Conservation (phyloP, 768 basidiomycete genomes). For the Russula griseocarnosa region DNA sequence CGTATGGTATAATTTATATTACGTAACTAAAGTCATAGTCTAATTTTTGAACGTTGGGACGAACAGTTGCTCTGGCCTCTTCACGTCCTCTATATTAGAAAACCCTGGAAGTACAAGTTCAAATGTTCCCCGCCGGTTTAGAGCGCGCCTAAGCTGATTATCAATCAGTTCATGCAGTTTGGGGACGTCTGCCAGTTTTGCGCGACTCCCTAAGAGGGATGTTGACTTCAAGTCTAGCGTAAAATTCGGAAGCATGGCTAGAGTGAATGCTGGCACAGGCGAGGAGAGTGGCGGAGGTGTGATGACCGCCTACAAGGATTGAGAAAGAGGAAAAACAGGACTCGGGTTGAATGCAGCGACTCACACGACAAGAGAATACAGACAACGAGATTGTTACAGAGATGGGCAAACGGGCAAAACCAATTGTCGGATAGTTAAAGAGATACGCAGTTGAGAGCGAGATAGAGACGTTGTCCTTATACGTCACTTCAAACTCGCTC, state of each 20-base stretch:
- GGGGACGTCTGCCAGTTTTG: conserved; percentile 96
- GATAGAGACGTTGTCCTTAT: conserved; percentile 78
- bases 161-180: conserved; percentile 95
- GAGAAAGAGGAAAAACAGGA: conserved; percentile 11
- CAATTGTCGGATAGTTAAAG: conserved; percentile 80
- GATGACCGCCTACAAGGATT: conserved; percentile 50
- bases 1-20: not conserved
- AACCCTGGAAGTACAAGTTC: conserved; percentile 66
- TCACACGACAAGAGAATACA: conserved; percentile 63
- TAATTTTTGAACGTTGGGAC: not conserved
- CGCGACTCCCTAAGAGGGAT: conserved; percentile 91
- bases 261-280: conserved; percentile 55
- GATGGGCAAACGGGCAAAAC: conserved; percentile 78
- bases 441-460: conserved; percentile 79
- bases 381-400: conserved; percentile 76
- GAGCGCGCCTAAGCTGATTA: conserved; percentile 48
- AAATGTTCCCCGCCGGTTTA: conserved; percentile 52
- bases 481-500: conserved; percentile 78
- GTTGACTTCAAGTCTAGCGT: conserved; percentile 81
- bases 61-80: conserved; percentile 25
- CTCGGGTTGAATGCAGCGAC: conserved; percentile 28
- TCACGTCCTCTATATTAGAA: conserved; percentile 34
- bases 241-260: conserved; percentile 83
- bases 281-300: conserved; percentile 55
- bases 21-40: conserved; percentile 12